Conservation (phyloP, 768 basidiomycete species). For the Lentinula edodes region DNA sequence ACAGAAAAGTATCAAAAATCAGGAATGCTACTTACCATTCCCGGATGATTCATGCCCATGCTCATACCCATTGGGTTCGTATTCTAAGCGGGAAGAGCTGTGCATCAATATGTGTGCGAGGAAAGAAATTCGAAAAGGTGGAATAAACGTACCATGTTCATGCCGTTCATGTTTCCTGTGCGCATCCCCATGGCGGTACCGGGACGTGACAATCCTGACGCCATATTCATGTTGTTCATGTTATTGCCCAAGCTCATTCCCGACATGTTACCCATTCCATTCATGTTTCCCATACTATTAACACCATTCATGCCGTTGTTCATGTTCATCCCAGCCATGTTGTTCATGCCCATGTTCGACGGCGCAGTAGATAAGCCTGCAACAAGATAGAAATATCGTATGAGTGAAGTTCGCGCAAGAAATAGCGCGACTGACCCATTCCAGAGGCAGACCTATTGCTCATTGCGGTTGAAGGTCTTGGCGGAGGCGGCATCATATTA, state of each 20-base stretch:
- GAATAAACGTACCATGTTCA: constrained; percentile 1
- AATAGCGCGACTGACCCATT: neutral
- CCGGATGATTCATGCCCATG: constrained; percentile 2
- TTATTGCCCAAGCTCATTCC: neutral
- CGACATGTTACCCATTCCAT: neutral
- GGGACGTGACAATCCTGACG: constrained; percentile 2
- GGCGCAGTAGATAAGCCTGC: neutral
- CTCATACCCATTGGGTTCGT: constrained; percentile 8
- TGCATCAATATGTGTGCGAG: neutral
- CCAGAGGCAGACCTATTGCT: neutral
- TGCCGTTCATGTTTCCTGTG: constrained; percentile 2
- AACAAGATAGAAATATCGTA: neutral
- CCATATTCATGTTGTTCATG: constrained; percentile 1
- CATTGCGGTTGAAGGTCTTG: constrained; percentile 6
- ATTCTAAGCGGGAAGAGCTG: neutral
- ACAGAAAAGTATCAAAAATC: neutral
- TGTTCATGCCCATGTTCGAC: neutral
- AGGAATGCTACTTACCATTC: neutral
- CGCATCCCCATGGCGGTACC: constrained; percentile 9
- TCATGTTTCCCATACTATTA: neutral
- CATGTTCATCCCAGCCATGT: neutral
- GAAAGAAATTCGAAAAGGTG: neutral
- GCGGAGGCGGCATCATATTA: constrained; percentile 7
- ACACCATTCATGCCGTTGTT: neutral
- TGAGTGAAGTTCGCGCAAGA: neutral